Evolutionary conservation across 805 yeast genomes (phyloP).

Genomic region (Metschnikowia drakensbergensis): DNA sequence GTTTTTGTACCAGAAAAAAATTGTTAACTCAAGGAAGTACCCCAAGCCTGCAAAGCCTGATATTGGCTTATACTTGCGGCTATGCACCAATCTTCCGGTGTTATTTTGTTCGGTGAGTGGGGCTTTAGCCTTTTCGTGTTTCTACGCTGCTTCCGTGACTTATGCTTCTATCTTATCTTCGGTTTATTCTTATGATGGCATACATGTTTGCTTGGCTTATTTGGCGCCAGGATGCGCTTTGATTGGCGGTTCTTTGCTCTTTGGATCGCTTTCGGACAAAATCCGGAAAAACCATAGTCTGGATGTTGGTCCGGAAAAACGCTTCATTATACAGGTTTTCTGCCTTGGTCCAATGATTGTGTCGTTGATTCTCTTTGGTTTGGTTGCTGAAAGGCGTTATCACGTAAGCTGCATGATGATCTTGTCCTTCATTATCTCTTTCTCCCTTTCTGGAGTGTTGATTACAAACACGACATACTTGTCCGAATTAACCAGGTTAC

Average conservation of each 20-base stretch:
- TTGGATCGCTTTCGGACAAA: conserved; percentile 47
- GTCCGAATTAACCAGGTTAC: conserved; percentile 47
- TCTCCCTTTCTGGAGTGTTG: conserved; percentile 55
- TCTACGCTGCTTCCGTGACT: conserved; percentile 51
- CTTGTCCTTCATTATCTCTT: conserved; percentile 44
- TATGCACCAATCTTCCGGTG: conserved; percentile 43
- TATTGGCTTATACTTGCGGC: conserved; percentile 30
- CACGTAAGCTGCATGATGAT: conserved; percentile 40
- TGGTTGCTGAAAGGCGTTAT: conserved; percentile 42
- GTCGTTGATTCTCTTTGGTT: conserved; percentile 51
- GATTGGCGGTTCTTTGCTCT: conserved; percentile 44
- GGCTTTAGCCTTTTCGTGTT: conserved; percentile 51
- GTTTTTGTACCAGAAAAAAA: conserved; percentile 21
- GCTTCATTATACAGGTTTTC: conserved; percentile 41
- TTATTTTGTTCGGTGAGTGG: conserved; percentile 44
- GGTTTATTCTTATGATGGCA: conserved; percentile 32
- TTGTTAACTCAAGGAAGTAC: conserved; percentile 24
- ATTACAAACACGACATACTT: conserved; percentile 51
- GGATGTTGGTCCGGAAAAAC: conserved; percentile 43
- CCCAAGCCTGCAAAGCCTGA: conserved; percentile 45
- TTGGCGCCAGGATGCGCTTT: conserved; percentile 52
- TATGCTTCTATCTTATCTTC: conserved; percentile 39
- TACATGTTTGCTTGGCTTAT: conserved; percentile 44
- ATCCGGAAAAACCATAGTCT: conserved; percentile 24
- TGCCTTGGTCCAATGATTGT: conserved; percentile 42